Base-by-base conservation (phyloP, 2,329 filamentous ascomycete genomes). In the Sarocladiaceae sp. region DNA sequence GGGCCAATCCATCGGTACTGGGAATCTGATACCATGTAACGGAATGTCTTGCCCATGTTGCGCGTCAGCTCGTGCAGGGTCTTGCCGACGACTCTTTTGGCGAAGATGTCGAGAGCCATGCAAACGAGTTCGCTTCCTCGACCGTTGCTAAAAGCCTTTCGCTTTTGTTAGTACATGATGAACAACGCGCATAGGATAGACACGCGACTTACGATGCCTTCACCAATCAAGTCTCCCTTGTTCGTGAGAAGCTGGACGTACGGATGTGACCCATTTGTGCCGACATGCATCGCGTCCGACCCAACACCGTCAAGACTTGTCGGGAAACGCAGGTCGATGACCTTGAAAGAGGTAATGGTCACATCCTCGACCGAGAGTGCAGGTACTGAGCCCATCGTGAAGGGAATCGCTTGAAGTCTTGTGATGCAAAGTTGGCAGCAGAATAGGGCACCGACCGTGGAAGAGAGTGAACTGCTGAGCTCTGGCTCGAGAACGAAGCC, bases 221-320 rank as follows among this genome's bases (percentile, higher is more conserved):
- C 86, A 11, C 86, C 86, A 2, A 74, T 73, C 56, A 75, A 76
- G 12, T 74, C 60, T 1, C 83, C 83, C 60, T 93, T 83, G 1
- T 47, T 47, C 18, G 89, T 95, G 59, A 88, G 70, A 37, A 96
- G 70, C 56, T 95, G 90, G 63, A 88, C 94, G 72, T 95, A 96
- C 11, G 90, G 88, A 13, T 89, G 76, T 2, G 88, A 94, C 68
- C 95, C 95, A 66, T 95, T 88, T 50, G 88, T 86, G 2, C 89
- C 88, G 3, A 87, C 85, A 60, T 95, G 95, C 90, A 95, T 95
- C 57, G 88, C 89, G 77, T 95, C 89, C 6, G 88, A 94, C 57
- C 89, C 89, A 15, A 88, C 95, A 70, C 91, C 93, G 67, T 95
- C 88, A 48, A 95, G 80, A 33, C 89, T 95, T n/a, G 89, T 95